These are phyloP conservation scores for Aspergillus tubingensis DNA, from an alignment of 2,329 filamentous ascomycete genomes.

Conservation along the genomic window DNA sequence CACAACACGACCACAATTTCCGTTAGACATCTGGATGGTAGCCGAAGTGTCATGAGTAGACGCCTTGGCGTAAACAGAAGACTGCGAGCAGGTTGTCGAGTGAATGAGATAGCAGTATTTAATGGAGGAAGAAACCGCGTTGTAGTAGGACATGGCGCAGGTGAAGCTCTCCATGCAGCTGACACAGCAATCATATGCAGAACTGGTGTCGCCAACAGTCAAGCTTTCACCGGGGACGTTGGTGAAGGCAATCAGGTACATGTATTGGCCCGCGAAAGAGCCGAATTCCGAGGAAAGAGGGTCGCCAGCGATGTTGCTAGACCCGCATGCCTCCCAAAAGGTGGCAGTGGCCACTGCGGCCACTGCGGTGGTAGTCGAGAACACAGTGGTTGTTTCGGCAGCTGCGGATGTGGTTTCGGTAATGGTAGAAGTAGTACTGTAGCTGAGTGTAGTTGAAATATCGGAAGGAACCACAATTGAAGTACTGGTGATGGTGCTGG, in stretches of 20 bases:
- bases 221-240: background rate
- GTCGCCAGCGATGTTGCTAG: background rate
- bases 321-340: background rate
- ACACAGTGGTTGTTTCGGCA: background rate
- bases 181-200: slow-evolving; percentile 5
- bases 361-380: background rate
- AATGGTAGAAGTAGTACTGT: slow-evolving; percentile 1
- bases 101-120: slow-evolving; percentile 1
- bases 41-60: background rate
- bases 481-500: background rate
- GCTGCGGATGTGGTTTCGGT: background rate
- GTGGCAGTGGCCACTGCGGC: background rate
- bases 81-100: background rate
- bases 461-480: background rate
- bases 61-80: background rate
- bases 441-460: background rate
- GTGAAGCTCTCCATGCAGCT: slow-evolving; percentile 1
- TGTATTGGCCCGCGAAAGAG: background rate
- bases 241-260: background rate
- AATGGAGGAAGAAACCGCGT: background rate
- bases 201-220: background rate
- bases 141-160: slow-evolving; percentile 6
- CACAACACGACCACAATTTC: background rate
- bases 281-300: background rate
- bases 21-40: slow-evolving; percentile 4